A percentile compares a stretch with the other conserved stretches of the same genome.
Conservation (phyloP, 225 moss, liverwort and hornwort genomes). For the Neckera pumila region DNA sequence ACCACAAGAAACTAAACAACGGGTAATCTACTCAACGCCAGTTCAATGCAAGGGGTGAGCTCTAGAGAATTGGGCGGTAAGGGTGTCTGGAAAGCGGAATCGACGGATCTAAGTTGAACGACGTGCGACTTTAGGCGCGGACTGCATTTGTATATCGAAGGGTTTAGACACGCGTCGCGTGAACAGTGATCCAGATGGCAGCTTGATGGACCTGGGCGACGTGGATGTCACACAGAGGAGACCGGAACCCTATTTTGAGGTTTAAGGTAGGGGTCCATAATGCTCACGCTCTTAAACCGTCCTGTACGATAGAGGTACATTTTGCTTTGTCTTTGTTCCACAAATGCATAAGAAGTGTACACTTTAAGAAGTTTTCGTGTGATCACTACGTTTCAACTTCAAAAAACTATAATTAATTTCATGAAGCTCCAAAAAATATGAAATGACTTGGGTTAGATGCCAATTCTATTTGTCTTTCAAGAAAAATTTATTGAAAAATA, state of each 20-base stretch:
- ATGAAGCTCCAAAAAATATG: neutral
- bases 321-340: neutral
- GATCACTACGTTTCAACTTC: accelerated
- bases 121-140: no score
- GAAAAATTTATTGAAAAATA: no score
- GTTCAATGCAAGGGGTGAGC: neutral
- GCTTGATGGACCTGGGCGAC: neutral
- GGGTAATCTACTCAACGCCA: neutral
- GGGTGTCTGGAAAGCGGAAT: neutral
- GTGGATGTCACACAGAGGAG: neutral
- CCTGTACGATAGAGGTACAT: neutral
- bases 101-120: neutral
- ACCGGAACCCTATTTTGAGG: neutral
- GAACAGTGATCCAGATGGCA: neutral
- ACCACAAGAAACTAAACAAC: neutral
- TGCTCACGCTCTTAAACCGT: no score
- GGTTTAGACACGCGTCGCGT: neutral
- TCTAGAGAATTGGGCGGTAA: no score
- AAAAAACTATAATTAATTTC: neutral
- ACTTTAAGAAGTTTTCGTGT: no score
- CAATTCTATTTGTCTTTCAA: neutral
- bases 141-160: neutral
- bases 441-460: accelerated
- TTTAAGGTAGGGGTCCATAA: no score
- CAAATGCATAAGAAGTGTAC: neutral